These are phyloP conservation scores for Acanthamoeba royreba DNA, from an alignment of 208 protist species.

Conservation along the genomic window DNA sequence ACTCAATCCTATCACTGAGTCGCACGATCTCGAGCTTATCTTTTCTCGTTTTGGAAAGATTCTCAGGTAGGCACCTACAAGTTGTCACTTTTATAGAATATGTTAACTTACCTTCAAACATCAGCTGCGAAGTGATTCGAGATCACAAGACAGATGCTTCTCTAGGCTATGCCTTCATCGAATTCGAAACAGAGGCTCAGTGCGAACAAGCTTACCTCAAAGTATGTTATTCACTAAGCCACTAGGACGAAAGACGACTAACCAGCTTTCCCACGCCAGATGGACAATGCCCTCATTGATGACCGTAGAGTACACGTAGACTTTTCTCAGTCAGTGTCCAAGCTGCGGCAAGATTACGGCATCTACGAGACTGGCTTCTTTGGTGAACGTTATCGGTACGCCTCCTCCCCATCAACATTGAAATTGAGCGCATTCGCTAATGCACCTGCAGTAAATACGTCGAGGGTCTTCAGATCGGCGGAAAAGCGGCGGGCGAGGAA, in stretches of 20 bases:
- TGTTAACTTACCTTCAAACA: neutral
- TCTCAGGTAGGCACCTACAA: slow-evolving; percentile 59
- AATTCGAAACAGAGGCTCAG: slow-evolving; percentile 90
- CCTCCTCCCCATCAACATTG: neutral
- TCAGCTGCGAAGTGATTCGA: slow-evolving; percentile 76
- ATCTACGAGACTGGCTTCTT: slow-evolving; percentile 4
- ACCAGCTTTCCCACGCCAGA: slow-evolving; percentile 67
- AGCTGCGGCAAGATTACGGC: slow-evolving; percentile 66
- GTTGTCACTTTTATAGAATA: neutral
- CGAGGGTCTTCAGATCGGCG: neutral
- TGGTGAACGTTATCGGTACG: neutral
- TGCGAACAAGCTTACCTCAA: slow-evolving; percentile 65
- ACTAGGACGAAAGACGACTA: neutral
- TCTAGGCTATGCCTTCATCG: slow-evolving; percentile 98
- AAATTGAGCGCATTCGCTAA: too few species aligned
- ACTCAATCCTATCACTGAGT: slow-evolving; percentile 94
- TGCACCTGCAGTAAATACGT: neutral
- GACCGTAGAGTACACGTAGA: slow-evolving; percentile 97
- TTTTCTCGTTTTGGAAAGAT: slow-evolving; percentile 95
- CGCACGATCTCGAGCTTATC: slow-evolving; percentile 93
- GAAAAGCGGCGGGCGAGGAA: neutral
- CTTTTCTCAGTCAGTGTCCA: slow-evolving; percentile 95
- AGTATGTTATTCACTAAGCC: too few species aligned
- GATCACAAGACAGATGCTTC: slow-evolving; percentile 83
- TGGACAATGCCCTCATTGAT: slow-evolving; percentile 97